Conservation (phyloP, 2,329 filamentous ascomycete genomes). For the Trichophyton equinum region DNA sequence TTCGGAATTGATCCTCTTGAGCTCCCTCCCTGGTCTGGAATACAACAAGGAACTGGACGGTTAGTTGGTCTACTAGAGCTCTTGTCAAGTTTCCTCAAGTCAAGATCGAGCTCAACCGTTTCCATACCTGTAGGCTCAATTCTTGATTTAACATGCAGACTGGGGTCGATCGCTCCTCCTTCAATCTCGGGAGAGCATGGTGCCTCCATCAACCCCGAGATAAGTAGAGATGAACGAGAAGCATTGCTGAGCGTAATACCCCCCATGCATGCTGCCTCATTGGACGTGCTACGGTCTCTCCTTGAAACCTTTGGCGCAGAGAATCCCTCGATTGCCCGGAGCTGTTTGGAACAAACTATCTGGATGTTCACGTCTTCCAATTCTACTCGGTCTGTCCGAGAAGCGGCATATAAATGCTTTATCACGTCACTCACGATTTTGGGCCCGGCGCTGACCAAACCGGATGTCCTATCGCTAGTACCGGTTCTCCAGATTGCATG, state of each 20-base stretch:
- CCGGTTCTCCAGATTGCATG: constrained; percentile 57
- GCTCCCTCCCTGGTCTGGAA: constrained; percentile 59
- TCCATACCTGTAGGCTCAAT: constrained; percentile 55
- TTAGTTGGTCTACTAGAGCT: constrained; percentile 53
- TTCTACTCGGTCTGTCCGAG: constrained; percentile 43
- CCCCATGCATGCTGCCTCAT: constrained; percentile 57
- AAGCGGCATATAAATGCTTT: constrained; percentile 48
- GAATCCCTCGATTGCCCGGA: constrained; percentile 48
- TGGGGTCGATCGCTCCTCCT: constrained; percentile 50
- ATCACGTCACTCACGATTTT: constrained; percentile 46
- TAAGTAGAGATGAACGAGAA: constrained; percentile 70
- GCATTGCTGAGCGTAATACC: constrained; percentile 63
- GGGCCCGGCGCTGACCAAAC: constrained; percentile 55
- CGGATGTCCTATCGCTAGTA: constrained; percentile 50
- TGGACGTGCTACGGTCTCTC: constrained; percentile 50
- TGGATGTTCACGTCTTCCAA: constrained; percentile 53
- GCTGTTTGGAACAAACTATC: constrained; percentile 56
- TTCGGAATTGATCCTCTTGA: constrained; percentile 32
- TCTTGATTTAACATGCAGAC: constrained; percentile 55
- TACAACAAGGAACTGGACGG: constrained; percentile 61
- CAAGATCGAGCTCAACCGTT: constrained; percentile 53
- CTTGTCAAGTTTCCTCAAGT: constrained; percentile 50
- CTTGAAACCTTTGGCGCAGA: constrained; percentile 46
- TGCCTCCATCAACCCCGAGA: constrained; percentile 53
- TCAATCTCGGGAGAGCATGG: constrained; percentile 34